Conservation (phyloP, 1,284 basidiomycete genomes). For the Marasmius tenuissimus region DNA sequence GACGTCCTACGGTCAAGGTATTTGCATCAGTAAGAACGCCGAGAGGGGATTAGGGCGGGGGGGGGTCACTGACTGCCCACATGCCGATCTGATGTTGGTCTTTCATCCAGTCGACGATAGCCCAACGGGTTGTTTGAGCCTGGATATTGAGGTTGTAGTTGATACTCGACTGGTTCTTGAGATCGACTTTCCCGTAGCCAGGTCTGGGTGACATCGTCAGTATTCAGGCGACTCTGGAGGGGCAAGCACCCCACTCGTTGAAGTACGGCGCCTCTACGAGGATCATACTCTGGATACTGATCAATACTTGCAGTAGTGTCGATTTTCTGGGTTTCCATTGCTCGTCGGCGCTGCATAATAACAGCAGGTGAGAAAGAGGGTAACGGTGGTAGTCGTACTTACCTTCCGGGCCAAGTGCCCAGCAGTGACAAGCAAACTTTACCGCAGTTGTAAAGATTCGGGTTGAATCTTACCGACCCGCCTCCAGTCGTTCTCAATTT, state of each 20-base stretch:
- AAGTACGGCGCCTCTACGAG: constrained; percentile 54
- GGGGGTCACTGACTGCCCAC: constrained; percentile 40
- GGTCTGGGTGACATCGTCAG: constrained; percentile 32
- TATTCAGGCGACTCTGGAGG: background rate
- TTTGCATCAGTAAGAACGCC: no score
- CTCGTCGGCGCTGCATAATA: constrained; percentile 44
- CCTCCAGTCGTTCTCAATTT: constrained; percentile 52
- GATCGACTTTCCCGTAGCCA: constrained; percentile 42
- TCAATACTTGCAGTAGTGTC: constrained; percentile 54
- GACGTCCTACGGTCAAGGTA: background rate
- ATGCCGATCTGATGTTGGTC: constrained; percentile 41
- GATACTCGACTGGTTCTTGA: constrained; percentile 34
- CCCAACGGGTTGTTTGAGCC: constrained; percentile 45
- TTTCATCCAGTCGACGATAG: constrained; percentile 51
- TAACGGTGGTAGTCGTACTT: constrained; percentile 17
- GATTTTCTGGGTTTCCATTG: constrained; percentile 48
- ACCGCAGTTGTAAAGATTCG: constrained; percentile 50
- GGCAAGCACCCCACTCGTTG: constrained; percentile 45
- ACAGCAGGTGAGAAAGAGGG: constrained; percentile 1
- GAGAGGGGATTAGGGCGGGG: background rate
- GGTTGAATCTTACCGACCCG: constrained; percentile 52
- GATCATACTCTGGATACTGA: constrained; percentile 61
- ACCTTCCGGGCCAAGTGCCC: constrained; percentile 53
- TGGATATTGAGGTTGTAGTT: constrained; percentile 44
- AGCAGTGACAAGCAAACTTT: constrained; percentile 55